These are phyloP conservation scores for Teratosphaeria pseudoeucalypti DNA, from an alignment of 2,329 filamentous ascomycete species.

Conservation along the genomic window DNA sequence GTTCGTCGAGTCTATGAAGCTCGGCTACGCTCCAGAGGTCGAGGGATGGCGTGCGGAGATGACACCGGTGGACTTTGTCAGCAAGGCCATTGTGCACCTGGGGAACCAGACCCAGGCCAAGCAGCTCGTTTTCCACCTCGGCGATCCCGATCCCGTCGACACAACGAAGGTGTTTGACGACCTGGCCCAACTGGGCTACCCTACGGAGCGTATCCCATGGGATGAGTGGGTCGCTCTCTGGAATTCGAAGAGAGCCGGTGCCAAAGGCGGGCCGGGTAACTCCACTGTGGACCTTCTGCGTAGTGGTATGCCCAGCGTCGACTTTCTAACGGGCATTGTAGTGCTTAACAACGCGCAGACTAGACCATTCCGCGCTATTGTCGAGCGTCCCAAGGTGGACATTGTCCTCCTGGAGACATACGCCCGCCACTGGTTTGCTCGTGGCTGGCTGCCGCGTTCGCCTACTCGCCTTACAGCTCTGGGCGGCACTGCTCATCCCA, in stretches of 20 bases:
- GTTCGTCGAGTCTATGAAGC: conserved; percentile 64
- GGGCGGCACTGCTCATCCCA: conserved; percentile 34
- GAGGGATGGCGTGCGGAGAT: conserved; percentile 71
- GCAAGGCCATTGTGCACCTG: conserved; percentile 60
- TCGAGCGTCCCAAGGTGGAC: conserved; percentile 61
- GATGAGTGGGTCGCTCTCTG: conserved; percentile 66
- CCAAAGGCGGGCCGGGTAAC: conserved; percentile 56
- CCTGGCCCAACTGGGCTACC: conserved; percentile 58
- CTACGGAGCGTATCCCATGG: conserved; percentile 55
- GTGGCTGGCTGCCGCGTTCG: conserved; percentile 61
- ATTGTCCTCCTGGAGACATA: conserved; percentile 63
- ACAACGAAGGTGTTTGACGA: conserved; percentile 55
- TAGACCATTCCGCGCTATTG: conserved; percentile 45
- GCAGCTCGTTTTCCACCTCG: conserved; percentile 62
- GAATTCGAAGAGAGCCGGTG: conserved; percentile 57
- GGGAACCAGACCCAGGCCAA: conserved; percentile 52
- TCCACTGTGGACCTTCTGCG: conserved; percentile 73
- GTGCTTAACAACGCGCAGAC: conserved; percentile 64
- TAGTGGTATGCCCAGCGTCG: conserved; percentile 67
- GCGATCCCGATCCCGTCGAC: conserved; percentile 60
- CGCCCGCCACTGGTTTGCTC: conserved; percentile 66
- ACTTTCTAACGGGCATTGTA: conserved; percentile 60
- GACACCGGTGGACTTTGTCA: conserved; percentile 76
- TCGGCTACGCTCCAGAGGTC: conserved; percentile 60
- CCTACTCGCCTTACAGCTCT: conserved; percentile 43